Percentiles rank a stretch among this genome's conserved stretches.
Conservation (phyloP, 305 asterid genomes). For the Andrographis paniculata region DNA sequence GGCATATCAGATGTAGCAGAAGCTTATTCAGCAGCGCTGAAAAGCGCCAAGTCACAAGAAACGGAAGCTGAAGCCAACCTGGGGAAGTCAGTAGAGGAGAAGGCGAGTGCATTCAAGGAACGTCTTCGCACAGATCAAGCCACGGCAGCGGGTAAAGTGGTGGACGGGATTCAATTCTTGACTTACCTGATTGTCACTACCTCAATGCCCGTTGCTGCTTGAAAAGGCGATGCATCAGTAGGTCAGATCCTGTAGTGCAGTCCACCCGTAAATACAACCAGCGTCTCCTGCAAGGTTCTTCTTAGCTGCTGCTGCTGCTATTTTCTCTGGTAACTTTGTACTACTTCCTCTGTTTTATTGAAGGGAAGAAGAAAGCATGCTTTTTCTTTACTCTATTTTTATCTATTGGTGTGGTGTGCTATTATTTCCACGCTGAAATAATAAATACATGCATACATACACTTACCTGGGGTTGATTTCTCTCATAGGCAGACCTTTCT, state of each 20-base stretch:
- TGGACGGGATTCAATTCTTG: slow-evolving; percentile 72
- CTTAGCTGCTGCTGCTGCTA: too few species aligned
- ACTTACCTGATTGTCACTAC: slow-evolving; percentile 46
- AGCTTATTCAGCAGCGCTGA: slow-evolving; percentile 61
- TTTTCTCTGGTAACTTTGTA: neutral
- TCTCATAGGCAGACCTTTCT: too few species aligned
- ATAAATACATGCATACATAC: neutral
- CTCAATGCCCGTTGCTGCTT: slow-evolving; percentile 38
- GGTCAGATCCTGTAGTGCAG: too few species aligned
- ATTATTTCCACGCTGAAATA: neutral
- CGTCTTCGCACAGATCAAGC: slow-evolving; percentile 55
- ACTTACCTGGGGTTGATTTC: too few species aligned
- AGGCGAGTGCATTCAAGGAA: slow-evolving; percentile 45
- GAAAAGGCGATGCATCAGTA: neutral
- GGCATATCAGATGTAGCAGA: slow-evolving; percentile 91
- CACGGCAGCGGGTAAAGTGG: slow-evolving; percentile 63
- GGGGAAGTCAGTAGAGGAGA: slow-evolving; percentile 54
- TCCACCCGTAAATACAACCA: neutral
- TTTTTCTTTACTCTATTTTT: neutral
- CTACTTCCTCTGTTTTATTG: neutral
- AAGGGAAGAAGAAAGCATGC: neutral
- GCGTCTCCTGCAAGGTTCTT: too few species aligned
- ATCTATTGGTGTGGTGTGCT: neutral
- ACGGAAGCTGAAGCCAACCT: too few species aligned
- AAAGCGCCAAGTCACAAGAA: slow-evolving; percentile 42